Evolutionary conservation across 176 grass and related monocot genomes (phyloP), one percentile per base, ranked within the genome.

Genomic region (Rhynchospora breviuscula): DNA sequence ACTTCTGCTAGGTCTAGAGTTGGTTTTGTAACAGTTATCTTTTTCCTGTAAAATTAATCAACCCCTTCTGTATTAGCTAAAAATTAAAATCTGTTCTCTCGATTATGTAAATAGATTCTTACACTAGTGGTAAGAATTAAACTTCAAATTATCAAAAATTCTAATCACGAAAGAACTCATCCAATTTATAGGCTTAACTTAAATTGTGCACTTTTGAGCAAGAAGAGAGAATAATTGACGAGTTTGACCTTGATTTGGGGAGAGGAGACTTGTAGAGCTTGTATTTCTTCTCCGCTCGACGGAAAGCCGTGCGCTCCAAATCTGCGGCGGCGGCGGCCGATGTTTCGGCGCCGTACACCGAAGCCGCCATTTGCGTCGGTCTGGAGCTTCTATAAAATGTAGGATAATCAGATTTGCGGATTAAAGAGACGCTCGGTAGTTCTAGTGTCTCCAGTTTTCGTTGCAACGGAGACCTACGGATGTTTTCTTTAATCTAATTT

Each of bases 221-320:
- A 68, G 35, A 1, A 66, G 12, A 56, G 67, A 51, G 10, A 17
- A 23, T 0, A 52, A 52, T 51, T 43, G 33, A 82, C 25, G 33
- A 72, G 17, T 82, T 86, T 14, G 86, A 78, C 83, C 84, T 87
- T n/a, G 91, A 89, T 71, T 93, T 91, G 81, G 84, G 57, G 11
- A 64, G 81, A 49, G 63, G 86, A 1, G 86, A 53, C 80, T 94
- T 92, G 86, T 97, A 90, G 62, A 97, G 89, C 88, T 97, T 97
- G 86, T 87, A 97, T 26, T 91, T 85, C 88, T 97, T 97, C 91
- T 97, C 94, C 3, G 86, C 91, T 40, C 58, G 72, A 29, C 94
- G 91, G 79, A 97, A 97, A 12, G 89, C 88, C 15, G 91, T 97
- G 64, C 94, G 89, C 86, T 97, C 91, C 80, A 81, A 57, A 35